These are phyloP conservation scores for Nematocida sp. DNA, from an alignment of 371 early-diverging fungal species.

Conservation along the genomic window DNA sequence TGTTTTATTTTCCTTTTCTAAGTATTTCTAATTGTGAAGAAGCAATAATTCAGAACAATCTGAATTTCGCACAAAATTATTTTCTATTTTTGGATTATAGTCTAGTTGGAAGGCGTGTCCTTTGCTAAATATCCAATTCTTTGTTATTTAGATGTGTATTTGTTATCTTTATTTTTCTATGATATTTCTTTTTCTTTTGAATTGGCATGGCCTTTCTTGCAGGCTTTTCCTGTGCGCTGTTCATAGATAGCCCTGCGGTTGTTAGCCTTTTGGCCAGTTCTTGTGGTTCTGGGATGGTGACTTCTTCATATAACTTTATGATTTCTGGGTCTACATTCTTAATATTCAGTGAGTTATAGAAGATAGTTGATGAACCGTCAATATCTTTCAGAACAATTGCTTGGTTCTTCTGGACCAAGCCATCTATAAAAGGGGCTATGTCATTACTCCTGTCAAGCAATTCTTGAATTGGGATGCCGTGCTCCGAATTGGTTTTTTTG, in stretches of 20 bases:
- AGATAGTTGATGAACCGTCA: conserved; percentile 67
- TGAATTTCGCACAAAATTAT: too few species aligned
- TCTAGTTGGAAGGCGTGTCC: background rate
- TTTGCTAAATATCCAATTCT: conserved; percentile 44
- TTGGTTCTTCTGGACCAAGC: conserved; percentile 51
- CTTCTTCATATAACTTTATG: conserved; percentile 60
- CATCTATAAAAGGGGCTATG: conserved; percentile 62
- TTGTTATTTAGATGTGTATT: conserved; percentile 70
- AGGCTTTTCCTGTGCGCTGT: conserved; percentile 45
- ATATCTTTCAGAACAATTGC: conserved; percentile 69
- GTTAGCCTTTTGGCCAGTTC: conserved; percentile 67
- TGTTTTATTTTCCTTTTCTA: too few species aligned
- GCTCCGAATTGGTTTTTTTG: conserved; percentile 55
- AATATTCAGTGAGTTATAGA: conserved; percentile 63
- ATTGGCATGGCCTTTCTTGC: conserved; percentile 51
- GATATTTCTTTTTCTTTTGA: conserved; percentile 63
- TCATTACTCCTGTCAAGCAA: conserved; percentile 65
- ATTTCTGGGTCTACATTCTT: conserved; percentile 53
- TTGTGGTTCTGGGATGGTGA: conserved; percentile 66
- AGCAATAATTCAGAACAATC: too few species aligned
- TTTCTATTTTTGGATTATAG: too few species aligned
- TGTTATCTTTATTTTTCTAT: conserved; percentile 70
- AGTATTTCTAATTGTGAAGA: too few species aligned
- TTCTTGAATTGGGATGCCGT: conserved; percentile 66
- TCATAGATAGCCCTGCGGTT: conserved; percentile 63